A percentile compares a stretch with the other conserved stretches of the same genome.
Evolutionary conservation across 345 rosid genomes (phyloP).

Genomic region (Viola odorata): DNA sequence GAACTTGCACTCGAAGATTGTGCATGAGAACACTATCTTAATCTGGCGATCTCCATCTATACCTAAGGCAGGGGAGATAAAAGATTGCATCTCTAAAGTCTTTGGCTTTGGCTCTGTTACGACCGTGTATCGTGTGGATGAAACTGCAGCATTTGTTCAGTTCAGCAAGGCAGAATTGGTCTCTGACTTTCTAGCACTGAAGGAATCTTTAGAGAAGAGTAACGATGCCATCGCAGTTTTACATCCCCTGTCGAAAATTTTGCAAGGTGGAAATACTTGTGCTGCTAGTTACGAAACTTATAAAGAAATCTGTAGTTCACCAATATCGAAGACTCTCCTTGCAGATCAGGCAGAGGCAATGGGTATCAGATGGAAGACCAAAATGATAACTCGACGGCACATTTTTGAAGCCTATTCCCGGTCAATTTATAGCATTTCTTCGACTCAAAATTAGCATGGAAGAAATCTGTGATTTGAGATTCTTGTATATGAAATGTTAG

Average conservation of each 20-base stretch:
- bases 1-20: constrained; percentile 25
- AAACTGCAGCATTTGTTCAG: constrained; percentile 69
- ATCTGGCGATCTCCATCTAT: constrained; percentile 70
- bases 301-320: constrained; percentile 77
- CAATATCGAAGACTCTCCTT: constrained; percentile 50
- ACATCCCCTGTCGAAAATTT: constrained; percentile 72
- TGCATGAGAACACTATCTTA: constrained; percentile 52
- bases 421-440: background rate
- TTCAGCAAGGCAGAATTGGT: constrained; percentile 55
- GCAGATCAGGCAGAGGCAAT: constrained; percentile 80
- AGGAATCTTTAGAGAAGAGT: constrained; percentile 52
- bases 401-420: background rate
- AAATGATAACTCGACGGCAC: constrained; percentile 3
- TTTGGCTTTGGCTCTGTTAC: constrained; percentile 55
- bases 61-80: constrained; percentile 57
- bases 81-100: constrained; percentile 62
- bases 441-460: background rate
- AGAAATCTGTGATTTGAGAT: background rate
- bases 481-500: background rate
- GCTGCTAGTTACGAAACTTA: constrained; percentile 80
- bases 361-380: constrained; percentile 51
- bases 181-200: constrained; percentile 55
- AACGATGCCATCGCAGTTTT: constrained; percentile 50
- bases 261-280: constrained; percentile 65
- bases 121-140: constrained; percentile 56